Evolutionary conservation across 2,329 filamentous ascomycete species (phyloP).

Genomic region (Parascedosporium putredinis): DNA sequence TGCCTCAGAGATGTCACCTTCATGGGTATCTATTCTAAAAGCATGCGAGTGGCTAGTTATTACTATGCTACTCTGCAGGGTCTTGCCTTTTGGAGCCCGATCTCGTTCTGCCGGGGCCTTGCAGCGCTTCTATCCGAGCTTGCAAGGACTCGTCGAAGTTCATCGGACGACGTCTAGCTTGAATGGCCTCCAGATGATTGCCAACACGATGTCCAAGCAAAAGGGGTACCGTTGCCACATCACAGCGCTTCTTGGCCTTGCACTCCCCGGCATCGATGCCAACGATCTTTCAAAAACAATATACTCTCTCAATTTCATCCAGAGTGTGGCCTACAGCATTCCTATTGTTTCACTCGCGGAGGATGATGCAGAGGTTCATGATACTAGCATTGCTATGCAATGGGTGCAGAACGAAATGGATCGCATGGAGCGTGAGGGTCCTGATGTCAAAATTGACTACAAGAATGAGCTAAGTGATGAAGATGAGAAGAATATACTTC

Average conservation of each 20-base stretch:
- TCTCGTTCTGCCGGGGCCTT: slow-evolving; percentile 86
- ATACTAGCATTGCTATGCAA: slow-evolving; percentile 69
- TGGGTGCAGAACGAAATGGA: slow-evolving; percentile 96
- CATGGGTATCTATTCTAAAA: slow-evolving; percentile 97
- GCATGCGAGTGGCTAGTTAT: slow-evolving; percentile 80
- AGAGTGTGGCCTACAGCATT: slow-evolving; percentile 91
- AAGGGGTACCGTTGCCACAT: slow-evolving; percentile 97
- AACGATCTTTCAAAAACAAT: slow-evolving; percentile 96
- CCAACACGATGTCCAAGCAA: slow-evolving; percentile 79
- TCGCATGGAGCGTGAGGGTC: slow-evolving; percentile 79
- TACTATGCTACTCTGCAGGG: slow-evolving; percentile 85
- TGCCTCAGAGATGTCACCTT: slow-evolving; percentile 88
- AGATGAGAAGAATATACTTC: slow-evolving; percentile 76
- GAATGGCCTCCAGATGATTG: slow-evolving; percentile 82
- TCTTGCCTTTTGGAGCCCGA: slow-evolving; percentile 85
- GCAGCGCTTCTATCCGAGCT: slow-evolving; percentile 91
- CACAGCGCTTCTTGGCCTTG: slow-evolving; percentile 83
- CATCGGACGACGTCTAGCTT: slow-evolving; percentile 92
- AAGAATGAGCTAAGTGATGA: slow-evolving; percentile 69
- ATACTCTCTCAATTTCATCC: slow-evolving; percentile 88
- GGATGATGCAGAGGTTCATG: slow-evolving; percentile 55
- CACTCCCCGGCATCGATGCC: slow-evolving; percentile 89
- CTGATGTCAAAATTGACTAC: slow-evolving; percentile 79
- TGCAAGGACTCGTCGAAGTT: slow-evolving; percentile 94
- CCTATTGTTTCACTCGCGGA: slow-evolving; percentile 66